phyloP scores from a whole-genome alignment of 495 filamentous ascomycete genomes.

The Geoglossum glabrum region DNA sequence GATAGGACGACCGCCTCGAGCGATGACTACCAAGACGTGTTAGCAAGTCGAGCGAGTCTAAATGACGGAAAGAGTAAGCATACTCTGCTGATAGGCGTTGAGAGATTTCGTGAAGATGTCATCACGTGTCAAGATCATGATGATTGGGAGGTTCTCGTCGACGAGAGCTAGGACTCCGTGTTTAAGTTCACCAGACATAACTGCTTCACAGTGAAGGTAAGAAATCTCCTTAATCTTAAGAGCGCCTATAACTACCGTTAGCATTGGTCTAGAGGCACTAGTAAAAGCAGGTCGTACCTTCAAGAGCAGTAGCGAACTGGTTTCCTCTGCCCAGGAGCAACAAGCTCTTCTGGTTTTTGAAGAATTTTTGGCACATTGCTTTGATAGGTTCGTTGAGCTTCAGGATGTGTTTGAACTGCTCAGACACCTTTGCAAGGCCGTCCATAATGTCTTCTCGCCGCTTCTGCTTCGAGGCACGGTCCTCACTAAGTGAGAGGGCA shows the following conservation, averaged over 20 bases:
- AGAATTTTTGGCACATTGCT: conserved; percentile 65
- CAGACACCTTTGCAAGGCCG: conserved; percentile 65
- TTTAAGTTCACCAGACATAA: conserved; percentile 98
- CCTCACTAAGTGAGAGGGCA: conserved; percentile 83
- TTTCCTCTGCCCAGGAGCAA: conserved; percentile 83
- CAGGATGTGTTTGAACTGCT: conserved; percentile 78
- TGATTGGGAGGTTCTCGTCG: conserved; percentile 94
- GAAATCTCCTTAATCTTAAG: conserved; percentile 99
- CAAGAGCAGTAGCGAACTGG: conserved; percentile 91
- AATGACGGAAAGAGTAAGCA: conserved; percentile 13
- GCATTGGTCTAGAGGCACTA: not conserved
- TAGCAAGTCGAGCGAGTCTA: not conserved
- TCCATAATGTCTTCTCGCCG: conserved; percentile 94
- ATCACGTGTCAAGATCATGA: conserved; percentile 97
- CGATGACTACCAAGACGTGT: conserved; percentile 43
- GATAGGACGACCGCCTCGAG: conserved; percentile 82
- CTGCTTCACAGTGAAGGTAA: conserved; percentile 96
- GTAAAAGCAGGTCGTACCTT: conserved; percentile 34
- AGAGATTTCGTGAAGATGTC: conserved; percentile 90
- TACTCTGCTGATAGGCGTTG: conserved; percentile 96
- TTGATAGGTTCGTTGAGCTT: conserved; percentile 87
- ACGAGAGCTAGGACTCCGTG: conserved; percentile 94
- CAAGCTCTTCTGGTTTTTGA: conserved; percentile 94
- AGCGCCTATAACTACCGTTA: conserved; percentile 32
- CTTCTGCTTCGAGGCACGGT: conserved; percentile 84